Evolutionary conservation across 495 filamentous ascomycete species (phyloP).

Genomic region (Physcia stellaris): DNA sequence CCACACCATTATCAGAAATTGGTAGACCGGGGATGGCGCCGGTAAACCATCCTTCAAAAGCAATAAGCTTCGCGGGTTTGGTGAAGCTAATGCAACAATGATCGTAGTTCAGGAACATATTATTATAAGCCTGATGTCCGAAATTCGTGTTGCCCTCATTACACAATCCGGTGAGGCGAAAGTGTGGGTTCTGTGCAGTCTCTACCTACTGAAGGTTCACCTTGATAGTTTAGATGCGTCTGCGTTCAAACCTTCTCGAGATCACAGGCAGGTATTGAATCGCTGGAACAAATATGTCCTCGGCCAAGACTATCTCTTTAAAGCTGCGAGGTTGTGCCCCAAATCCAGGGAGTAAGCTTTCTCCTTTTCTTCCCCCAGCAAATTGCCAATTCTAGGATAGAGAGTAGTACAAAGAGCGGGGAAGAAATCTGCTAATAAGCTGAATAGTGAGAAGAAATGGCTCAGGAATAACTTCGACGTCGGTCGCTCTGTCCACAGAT

Average conservation of each 20-base stretch:
- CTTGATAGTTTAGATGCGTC: constrained; percentile 52
- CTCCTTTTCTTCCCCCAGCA: background rate
- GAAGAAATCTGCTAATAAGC: background rate
- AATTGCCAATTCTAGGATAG: background rate
- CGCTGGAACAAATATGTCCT: constrained; percentile 79
- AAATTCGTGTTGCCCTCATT: constrained; percentile 85
- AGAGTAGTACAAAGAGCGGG: no score
- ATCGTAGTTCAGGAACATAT: constrained; percentile 62
- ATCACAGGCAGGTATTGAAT: constrained; percentile 79
- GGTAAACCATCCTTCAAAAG: constrained; percentile 32
- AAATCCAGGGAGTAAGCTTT: constrained; percentile 53
- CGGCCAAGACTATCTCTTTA: constrained; percentile 62
- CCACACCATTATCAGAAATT: constrained; percentile 67
- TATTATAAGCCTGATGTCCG: constrained; percentile 82
- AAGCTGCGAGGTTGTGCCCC: constrained; percentile 60
- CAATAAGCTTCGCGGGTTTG: background rate
- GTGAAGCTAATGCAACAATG: no score
- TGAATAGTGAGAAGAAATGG: constrained; percentile 51
- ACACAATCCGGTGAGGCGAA: constrained; percentile 59
- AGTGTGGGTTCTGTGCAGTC: no score
- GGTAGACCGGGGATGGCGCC: constrained; percentile 80
- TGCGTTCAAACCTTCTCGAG: constrained; percentile 55
- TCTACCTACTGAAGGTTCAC: background rate
- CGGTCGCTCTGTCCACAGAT: constrained; percentile 54
- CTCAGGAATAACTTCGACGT: constrained; percentile 67